These are phyloP conservation scores for Coemansia sp. DNA, from an alignment of 192 early-diverging fungal species.

Conservation along the genomic window DNA sequence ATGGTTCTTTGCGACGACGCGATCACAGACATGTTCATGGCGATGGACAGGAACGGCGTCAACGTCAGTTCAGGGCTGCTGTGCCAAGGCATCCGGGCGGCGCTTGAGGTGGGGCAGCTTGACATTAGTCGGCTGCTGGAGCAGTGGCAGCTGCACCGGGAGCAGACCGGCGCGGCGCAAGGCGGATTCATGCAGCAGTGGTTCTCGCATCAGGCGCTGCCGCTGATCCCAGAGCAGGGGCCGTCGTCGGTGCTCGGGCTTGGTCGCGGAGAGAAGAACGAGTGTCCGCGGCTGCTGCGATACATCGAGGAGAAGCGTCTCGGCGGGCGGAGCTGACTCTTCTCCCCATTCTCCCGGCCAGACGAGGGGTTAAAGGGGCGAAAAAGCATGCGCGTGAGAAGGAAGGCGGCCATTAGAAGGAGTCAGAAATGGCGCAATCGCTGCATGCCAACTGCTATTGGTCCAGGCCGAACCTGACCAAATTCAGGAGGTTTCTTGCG, in stretches of 20 bases:
- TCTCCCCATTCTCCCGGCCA: background rate
- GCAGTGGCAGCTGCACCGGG: conserved; percentile 53
- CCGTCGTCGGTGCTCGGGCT: conserved; percentile 26
- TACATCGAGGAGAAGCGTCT: background rate
- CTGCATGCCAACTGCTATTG: conserved; percentile 1
- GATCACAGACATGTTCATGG: conserved; percentile 36
- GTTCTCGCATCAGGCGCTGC: conserved; percentile 25
- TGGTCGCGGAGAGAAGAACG: conserved; percentile 18
- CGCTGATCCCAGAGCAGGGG: conserved; percentile 24
- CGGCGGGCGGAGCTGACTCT: background rate
- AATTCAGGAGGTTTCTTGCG: background rate
- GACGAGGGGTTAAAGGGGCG: background rate
- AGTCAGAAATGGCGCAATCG: conserved; percentile 28
- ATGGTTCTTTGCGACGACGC: conserved; percentile 23
- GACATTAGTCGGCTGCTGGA: conserved; percentile 35
- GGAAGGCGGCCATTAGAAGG: background rate
- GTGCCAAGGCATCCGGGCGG: conserved; percentile 40
- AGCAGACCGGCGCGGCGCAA: conserved; percentile 33
- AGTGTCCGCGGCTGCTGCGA: conserved; percentile 26
- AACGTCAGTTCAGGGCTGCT: conserved; percentile 39
- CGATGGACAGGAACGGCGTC: conserved; percentile 38
- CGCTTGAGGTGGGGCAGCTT: conserved; percentile 40
- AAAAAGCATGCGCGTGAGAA: background rate
- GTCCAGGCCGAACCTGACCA: conserved; percentile 7
- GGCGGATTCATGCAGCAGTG: conserved; percentile 36